Base-by-base conservation (phyloP, 139 green algal species). In the Coccomyxa sp. region DNA sequence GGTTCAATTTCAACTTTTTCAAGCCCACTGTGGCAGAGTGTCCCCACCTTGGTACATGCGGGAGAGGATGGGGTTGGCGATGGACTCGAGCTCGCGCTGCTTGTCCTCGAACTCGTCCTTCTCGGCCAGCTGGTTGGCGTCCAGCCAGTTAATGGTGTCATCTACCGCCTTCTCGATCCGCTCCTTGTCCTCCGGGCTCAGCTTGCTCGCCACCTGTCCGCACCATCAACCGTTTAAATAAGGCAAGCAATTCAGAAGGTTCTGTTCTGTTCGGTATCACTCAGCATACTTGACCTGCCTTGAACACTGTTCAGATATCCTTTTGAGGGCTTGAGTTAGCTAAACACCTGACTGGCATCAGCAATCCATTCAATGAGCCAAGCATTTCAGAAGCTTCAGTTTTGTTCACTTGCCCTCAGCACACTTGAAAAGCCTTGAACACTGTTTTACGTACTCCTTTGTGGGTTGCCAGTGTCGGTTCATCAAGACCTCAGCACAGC, bases 91-190 rank as follows among this genome's bases (percentile, higher is more conserved):
- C 90, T 98, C 95, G 92, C 98, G 97, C 82, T 94, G 89, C 92
- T 98, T 96, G 91, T 96, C 87, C 89, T 98, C 93, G 86, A 97
- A 96, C 91, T 98, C 96, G 77, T 98, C 96, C 23, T 92, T 90
- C 90, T 98, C 95, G 7, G 93, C 95, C 80, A 97, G 91, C 91
- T 98, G 94, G 91, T 98, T 98, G 80, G 58, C 74, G 82, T 98
- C 95, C 57, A 98, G 84, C 93, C 95, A 98, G 27, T 92, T 59
- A 77, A 98, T 95, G 13, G 92, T 86, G 0, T 90, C 92, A 1
- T 97, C 89, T 10, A 98, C 82, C 9, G 89, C 91, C 74, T 94
- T 93, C 86, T 96, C 90, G 77, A 98, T 95, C 78, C 88, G 95
- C 83, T 92, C 88, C 91, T 98, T 98, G 90, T 97, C 95, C 28